Percentiles rank a stretch among this genome's conserved stretches.
Evolutionary conservation across 805 yeast genomes (phyloP).

Genomic region (Wickerhamiella siamensis): DNA sequence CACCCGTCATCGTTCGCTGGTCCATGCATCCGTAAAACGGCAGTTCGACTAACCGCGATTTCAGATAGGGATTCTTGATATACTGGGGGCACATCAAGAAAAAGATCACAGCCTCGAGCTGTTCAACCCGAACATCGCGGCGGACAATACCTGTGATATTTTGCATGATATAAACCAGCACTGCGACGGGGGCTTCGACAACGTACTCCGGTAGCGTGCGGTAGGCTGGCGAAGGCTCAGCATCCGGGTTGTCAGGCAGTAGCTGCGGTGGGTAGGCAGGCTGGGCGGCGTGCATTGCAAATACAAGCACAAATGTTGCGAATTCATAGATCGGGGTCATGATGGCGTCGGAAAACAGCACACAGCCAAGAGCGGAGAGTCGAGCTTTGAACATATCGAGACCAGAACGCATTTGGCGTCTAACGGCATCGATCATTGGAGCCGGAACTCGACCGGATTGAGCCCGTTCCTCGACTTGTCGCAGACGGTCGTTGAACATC

Average conservation of each 20-base stretch:
- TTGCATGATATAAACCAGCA: constrained; percentile 40
- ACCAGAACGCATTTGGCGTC: neutral
- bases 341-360: constrained; percentile 40
- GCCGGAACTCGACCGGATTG: neutral
- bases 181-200: constrained; percentile 67
- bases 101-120: constrained; percentile 49
- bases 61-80: constrained; percentile 88
- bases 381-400: neutral
- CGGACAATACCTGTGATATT: constrained; percentile 44
- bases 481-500: constrained; percentile 23
- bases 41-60: constrained; percentile 68
- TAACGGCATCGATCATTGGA: neutral
- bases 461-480: neutral
- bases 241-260: constrained; percentile 36
- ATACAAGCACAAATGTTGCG: constrained; percentile 59
- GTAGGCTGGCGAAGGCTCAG: constrained; percentile 53
- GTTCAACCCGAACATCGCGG: constrained; percentile 13
- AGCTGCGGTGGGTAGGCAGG: constrained; percentile 42
- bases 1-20: constrained; percentile 29
- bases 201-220: constrained; percentile 74
- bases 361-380: constrained; percentile 42
- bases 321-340: constrained; percentile 64
- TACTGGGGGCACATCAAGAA: constrained; percentile 49
- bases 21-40: constrained; percentile 55
- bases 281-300: constrained; percentile 51